A percentile compares a stretch with the other conserved stretches of the same genome.
Conservation (phyloP, 208 protist species). For the Chromosphaera perkinsii region DNA sequence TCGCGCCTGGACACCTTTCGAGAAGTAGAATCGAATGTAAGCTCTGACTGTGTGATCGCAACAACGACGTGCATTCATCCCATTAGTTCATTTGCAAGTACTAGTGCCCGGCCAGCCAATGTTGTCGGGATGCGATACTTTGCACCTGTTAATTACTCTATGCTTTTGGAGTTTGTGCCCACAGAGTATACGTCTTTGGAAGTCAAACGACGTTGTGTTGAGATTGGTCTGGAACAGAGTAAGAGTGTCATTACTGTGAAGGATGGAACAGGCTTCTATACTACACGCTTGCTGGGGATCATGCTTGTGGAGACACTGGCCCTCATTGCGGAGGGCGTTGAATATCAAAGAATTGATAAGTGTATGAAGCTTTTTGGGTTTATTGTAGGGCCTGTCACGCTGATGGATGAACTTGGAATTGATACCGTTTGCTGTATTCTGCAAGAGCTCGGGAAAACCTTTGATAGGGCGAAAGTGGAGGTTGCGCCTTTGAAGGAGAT, state of each 20-base stretch:
- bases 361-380: slow-evolving; percentile 73
- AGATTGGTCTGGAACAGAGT: slow-evolving; percentile 62
- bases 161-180: slow-evolving; percentile 78
- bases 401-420: slow-evolving; percentile 79
- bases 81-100: slow-evolving; percentile 68
- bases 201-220: slow-evolving; percentile 57
- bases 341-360: slow-evolving; percentile 64
- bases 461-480: slow-evolving; percentile 51
- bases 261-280: slow-evolving; percentile 43
- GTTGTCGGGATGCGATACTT: slow-evolving; percentile 89
- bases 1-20: slow-evolving; percentile 75
- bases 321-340: slow-evolving; percentile 55
- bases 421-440: slow-evolving; percentile 72
- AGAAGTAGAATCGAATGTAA: slow-evolving; percentile 62
- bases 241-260: slow-evolving; percentile 84
- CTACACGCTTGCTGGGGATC: slow-evolving; percentile 31
- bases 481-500: slow-evolving; percentile 59
- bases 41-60: slow-evolving; percentile 60
- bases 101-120: slow-evolving; percentile 62
- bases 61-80: slow-evolving; percentile 80
- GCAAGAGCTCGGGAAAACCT: neutral
- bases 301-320: slow-evolving; percentile 27
- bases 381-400: slow-evolving; percentile 77
- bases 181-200: slow-evolving; percentile 63
- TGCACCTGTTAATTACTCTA: slow-evolving; percentile 82